phyloP scores from a whole-genome alignment of 257 asterid species.

The Solanum gracilifrons region DNA sequence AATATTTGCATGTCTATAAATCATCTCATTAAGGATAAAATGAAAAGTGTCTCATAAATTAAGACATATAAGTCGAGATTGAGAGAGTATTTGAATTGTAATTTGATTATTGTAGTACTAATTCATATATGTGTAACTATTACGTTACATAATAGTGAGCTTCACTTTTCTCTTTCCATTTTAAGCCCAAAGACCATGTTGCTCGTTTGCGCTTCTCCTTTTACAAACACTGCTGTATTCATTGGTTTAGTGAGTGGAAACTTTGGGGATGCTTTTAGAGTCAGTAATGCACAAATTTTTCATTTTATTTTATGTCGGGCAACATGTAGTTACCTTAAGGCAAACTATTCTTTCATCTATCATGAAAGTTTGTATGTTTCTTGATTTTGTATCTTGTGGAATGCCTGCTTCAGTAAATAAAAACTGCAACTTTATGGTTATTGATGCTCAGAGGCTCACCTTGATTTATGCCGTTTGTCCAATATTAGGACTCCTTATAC shows the following conservation, averaged over 20 bases:
- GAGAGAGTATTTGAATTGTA: not conserved
- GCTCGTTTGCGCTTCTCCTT: not conserved
- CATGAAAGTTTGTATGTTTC: not conserved
- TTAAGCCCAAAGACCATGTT: not conserved
- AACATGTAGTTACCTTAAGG: not conserved
- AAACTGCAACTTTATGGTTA: not conserved
- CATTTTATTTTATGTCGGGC: not conserved
- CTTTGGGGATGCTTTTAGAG: not conserved
- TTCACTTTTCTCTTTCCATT: not conserved
- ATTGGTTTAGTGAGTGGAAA: not conserved
- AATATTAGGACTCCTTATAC: conserved; percentile 65
- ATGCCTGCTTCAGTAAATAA: not conserved
- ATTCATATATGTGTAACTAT: not conserved
- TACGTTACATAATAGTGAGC: not conserved
- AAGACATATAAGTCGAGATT: not conserved
- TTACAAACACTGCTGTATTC: not conserved
- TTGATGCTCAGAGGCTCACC: not conserved
- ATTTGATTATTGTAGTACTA: not conserved
- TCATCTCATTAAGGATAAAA: not conserved
- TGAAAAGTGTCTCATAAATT: not conserved
- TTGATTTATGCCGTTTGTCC: not conserved
- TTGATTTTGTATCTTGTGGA: not conserved
- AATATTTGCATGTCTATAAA: not conserved
- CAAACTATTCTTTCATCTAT: not conserved
- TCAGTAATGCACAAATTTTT: not conserved